Percentiles rank a stretch among this genome's conserved stretches.
phyloP scores from a whole-genome alignment of 257 asterid genomes.

The Nicotiana undulata region DNA sequence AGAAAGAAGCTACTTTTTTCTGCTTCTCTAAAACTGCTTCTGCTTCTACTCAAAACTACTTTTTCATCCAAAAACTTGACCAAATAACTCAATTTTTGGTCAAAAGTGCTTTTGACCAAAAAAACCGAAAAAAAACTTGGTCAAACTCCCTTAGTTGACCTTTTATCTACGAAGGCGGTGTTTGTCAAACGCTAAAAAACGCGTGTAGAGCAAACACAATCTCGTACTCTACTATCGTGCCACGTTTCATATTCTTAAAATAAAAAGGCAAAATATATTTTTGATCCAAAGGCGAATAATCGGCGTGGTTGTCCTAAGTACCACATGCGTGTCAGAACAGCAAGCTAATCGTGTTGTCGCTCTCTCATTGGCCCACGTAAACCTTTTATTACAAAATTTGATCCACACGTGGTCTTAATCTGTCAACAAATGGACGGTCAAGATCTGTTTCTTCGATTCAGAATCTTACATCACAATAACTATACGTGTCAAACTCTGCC shows the following conservation, averaged over 20 bases:
- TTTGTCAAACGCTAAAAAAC: conserved; percentile 13
- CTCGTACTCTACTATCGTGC: conserved; percentile 43
- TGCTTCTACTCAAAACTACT: too few relatives aligned
- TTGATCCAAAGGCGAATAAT: conserved; percentile 20
- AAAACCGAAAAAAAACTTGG: too few relatives aligned
- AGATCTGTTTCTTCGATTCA: conserved; percentile 22
- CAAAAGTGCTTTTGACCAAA: too few relatives aligned
- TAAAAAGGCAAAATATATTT: neutral
- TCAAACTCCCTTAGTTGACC: neutral
- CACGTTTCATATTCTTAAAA: conserved; percentile 52
- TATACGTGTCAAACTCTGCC: conserved; percentile 68
- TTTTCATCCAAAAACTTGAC: too few relatives aligned
- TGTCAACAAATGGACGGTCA: conserved; percentile 14
- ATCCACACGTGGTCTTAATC: neutral
- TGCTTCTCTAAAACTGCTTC: too few relatives aligned
- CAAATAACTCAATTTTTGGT: too few relatives aligned
- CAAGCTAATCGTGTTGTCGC: conserved; percentile 28
- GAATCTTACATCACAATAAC: conserved; percentile 54
- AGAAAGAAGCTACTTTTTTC: too few relatives aligned
- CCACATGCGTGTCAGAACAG: conserved; percentile 72
- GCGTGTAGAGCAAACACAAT: conserved; percentile 19
- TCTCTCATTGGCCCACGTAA: conserved; percentile 57
- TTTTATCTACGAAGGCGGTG: neutral
- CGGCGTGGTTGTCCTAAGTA: conserved; percentile 26
- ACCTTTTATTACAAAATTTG: neutral